Conservation (phyloP, 2,329 filamentous ascomycete species). For the Ophiostoma pallidulum region DNA sequence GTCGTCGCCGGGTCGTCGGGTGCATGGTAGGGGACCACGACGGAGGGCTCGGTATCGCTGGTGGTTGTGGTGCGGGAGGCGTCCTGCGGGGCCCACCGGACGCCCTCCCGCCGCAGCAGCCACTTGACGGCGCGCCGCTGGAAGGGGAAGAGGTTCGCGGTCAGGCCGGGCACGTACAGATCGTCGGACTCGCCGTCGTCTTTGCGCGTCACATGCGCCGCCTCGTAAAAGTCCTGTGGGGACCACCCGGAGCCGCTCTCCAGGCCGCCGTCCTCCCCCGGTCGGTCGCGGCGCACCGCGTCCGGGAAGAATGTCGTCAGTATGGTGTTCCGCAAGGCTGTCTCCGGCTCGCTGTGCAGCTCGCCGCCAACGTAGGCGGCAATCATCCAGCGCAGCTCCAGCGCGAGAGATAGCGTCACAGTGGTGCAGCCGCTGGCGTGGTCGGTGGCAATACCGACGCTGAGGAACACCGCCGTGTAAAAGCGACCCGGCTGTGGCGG, state of each 20-base stretch:
- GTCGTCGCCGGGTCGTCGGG: slow-evolving; percentile 21
- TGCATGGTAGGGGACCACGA: slow-evolving; percentile 20
- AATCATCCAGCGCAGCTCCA: slow-evolving; percentile 24
- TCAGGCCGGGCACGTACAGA: slow-evolving; percentile 35
- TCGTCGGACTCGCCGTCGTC: slow-evolving; percentile 28
- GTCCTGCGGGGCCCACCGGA: slow-evolving; percentile 33
- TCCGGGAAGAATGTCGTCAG: slow-evolving; percentile 18
- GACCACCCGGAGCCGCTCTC: slow-evolving; percentile 23
- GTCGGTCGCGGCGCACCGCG: background rate
- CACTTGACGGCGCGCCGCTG: slow-evolving; percentile 62
- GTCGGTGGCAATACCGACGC: background rate
- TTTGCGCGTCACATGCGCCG: slow-evolving; percentile 51
- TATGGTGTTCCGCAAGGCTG: background rate
- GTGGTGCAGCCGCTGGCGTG: background rate
- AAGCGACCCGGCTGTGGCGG: slow-evolving; percentile 3
- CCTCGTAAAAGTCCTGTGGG: slow-evolving; percentile 57
- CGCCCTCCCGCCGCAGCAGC: slow-evolving; percentile 58
- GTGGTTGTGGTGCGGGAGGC: background rate
- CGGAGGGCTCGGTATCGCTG: background rate
- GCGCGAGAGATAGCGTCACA: slow-evolving; percentile 12
- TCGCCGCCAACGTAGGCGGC: slow-evolving; percentile 14
- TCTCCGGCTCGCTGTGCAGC: slow-evolving; percentile 2
- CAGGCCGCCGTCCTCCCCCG: background rate
- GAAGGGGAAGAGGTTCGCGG: slow-evolving; percentile 56
- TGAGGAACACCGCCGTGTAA: slow-evolving; percentile 12